Percentiles rank a stretch among this genome's conserved stretches.
phyloP scores from a whole-genome alignment of 2,329 filamentous ascomycete genomes.

The Penicillium sp. region DNA sequence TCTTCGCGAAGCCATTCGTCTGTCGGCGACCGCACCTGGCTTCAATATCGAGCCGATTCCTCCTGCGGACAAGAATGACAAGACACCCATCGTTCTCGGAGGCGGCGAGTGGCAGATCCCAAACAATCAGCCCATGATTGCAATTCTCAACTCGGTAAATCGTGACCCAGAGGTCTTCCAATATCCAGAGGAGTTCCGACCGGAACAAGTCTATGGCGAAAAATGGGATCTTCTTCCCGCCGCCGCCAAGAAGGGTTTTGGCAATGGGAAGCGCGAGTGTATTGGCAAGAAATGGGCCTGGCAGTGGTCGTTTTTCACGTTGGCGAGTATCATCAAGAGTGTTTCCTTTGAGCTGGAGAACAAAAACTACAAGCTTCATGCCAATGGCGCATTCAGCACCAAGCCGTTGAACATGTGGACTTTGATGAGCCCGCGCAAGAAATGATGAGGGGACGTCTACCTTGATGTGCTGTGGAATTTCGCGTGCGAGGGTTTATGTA shows the following conservation, averaged over 20 bases:
- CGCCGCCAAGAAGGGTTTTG: slow-evolving; percentile 63
- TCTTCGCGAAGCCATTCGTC: slow-evolving; percentile 60
- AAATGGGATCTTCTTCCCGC: slow-evolving; percentile 58
- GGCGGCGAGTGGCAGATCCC: slow-evolving; percentile 56
- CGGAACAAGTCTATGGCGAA: slow-evolving; percentile 66
- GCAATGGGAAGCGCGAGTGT: slow-evolving; percentile 62
- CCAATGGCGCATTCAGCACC: slow-evolving; percentile 50
- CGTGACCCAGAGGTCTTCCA: slow-evolving; percentile 57
- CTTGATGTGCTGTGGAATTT: too few relatives aligned
- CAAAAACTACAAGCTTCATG: slow-evolving; percentile 35
- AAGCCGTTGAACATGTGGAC: slow-evolving; percentile 42
- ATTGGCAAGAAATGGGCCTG: slow-evolving; percentile 67
- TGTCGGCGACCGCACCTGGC: slow-evolving; percentile 55
- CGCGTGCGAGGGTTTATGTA: too few relatives aligned
- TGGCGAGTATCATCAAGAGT: slow-evolving; percentile 60
- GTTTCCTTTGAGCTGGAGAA: slow-evolving; percentile 60
- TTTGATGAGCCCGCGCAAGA: slow-evolving; percentile 12
- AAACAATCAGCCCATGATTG: slow-evolving; percentile 46
- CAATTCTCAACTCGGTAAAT: slow-evolving; percentile 51
- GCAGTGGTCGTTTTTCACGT: slow-evolving; percentile 60
- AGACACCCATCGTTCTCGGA: slow-evolving; percentile 45
- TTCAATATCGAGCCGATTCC: slow-evolving; percentile 52
- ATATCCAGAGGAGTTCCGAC: slow-evolving; percentile 60
- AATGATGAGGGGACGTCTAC: slow-evolving; percentile 1
- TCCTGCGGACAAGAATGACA: slow-evolving; percentile 35